Evolutionary conservation across 352 stramenopile genomes (phyloP), one percentile per base, ranked within the genome.

Genomic region (Pythium monospermum): DNA sequence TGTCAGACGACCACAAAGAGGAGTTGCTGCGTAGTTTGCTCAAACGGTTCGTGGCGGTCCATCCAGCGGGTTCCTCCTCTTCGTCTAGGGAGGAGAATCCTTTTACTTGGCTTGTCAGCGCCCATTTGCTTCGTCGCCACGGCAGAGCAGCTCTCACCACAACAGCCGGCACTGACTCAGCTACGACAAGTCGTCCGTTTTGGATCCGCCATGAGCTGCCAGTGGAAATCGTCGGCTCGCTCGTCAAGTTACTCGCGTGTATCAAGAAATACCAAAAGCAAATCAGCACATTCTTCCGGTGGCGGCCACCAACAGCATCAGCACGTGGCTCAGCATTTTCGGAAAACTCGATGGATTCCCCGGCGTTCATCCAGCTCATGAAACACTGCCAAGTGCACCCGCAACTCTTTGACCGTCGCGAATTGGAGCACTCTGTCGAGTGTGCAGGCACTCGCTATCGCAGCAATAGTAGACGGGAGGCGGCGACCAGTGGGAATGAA

Each of bases 371-470:
- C 10, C 43, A 30, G 2, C 54, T 87, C 8, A 69, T 87, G 71
- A 85, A 80, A 45, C 56, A 80, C 26, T 64, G 67, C 18, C 53
- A 59, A 13, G 64, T 82, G 13, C 78, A 84, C 31, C 77, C 75
- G 1, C 77, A 89, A 36, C 51, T 89, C 0, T 79, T 86, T 43
- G 67, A 75, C 33, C 69, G 69, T 0, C 68, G 75, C 0, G 77
- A 86, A 25, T 38, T 85, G 22, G 71, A 85, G 46, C 48, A 54
- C 15, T 69, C 72, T 7, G 66, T 84, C n/a, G 55, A 59, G 6
- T 45, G 10, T 23, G 45, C 45, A 0, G 46, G 45, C 50, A 61
- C 23, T 71, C 73, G n/a, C 7, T 21, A 21, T 15, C 26, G 22
- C 32, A 18, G 32, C 21, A n/a, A n/a, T n/a, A n/a, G n/a, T n/a